Evolutionary conservation across 306 rosid genomes (phyloP).

Genomic region (Cucumis cinereus): DNA sequence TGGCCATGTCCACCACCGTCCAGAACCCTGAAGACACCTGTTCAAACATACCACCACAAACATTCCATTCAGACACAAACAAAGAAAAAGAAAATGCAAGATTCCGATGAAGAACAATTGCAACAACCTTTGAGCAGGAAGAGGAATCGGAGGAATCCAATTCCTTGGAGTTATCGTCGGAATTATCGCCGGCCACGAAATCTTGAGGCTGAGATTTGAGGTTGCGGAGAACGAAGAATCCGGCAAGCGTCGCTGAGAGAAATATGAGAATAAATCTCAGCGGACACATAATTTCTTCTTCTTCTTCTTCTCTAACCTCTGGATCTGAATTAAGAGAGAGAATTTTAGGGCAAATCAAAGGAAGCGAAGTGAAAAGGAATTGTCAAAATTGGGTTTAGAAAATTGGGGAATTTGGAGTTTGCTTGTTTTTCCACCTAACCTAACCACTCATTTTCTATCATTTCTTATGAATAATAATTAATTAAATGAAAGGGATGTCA

Average conservation of each 20-base stretch:
- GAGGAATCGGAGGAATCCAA: neutral
- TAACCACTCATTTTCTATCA: constrained; percentile 2
- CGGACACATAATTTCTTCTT: constrained; percentile 49
- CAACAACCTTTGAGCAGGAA: constrained; percentile 23
- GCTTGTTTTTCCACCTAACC: constrained; percentile 5
- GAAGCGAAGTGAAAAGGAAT: neutral
- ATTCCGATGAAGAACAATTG: neutral
- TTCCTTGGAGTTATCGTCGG: neutral
- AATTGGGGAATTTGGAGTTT: neutral
- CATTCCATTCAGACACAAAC: neutral
- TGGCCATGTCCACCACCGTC: constrained; percentile 84
- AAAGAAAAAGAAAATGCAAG: constrained; percentile 6
- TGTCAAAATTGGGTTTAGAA: neutral
- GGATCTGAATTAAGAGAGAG: neutral
- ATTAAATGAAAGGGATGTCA: neutral
- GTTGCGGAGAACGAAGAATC: constrained; percentile 73
- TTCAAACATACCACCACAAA: neutral
- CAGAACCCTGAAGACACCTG: constrained; percentile 73
- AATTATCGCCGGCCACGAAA: neutral
- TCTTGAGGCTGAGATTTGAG: constrained; percentile 38
- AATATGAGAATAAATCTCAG: constrained; percentile 63
- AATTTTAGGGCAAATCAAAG: neutral
- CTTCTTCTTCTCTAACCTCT: neutral
- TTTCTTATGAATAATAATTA: neutral
- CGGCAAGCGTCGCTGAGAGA: constrained; percentile 95